Base-by-base conservation (phyloP, 768 basidiomycete species). In the Lactarius quietus region DNA sequence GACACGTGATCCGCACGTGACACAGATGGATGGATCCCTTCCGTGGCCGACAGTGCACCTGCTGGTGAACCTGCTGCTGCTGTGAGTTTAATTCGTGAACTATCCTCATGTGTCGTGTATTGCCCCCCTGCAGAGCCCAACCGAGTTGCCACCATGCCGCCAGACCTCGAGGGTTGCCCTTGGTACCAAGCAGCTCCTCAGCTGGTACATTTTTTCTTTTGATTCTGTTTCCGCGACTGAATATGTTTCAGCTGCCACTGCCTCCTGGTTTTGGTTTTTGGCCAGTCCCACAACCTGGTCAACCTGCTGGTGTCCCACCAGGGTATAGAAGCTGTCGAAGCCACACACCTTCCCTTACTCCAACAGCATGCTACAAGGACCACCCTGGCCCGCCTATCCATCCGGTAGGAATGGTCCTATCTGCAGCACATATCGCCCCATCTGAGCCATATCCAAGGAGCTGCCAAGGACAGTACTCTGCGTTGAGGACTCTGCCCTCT, bases 1-100 rank as follows among this genome's bases (percentile, higher is more conserved):
- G n/a, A n/a, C n/a, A n/a, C n/a, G n/a, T n/a, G n/a, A n/a, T n/a
- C n/a, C n/a, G n/a, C n/a, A n/a, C n/a, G n/a, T n/a, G n/a, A n/a
- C n/a, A n/a, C n/a, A n/a, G n/a, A 52, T 33, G 59, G 59, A 28
- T 61, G 54, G 64, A 17, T 65, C 59, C 51, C n/a, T 43, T 29
- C 58, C 7, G 31, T 2, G 39, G 4, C 33, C 33, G 33, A 33
- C 33, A 8, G 3, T 33, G n/a, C n/a, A n/a, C 41, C 12, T 0
- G 57, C 23, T 0, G 36, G 10, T 20, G 38, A 36, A 57, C 45
- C 60, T 41, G 59, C 8, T 2, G 9, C 8, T 35, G 65, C 62
- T 41, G 41, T 8, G 36, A 36, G 15, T 15, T 29, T 41, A 9
- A 17, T n/a, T 26, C 18, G 17, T 23, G 28, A 39, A 6, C 3